These are phyloP conservation scores for Fusarium tjaetaba DNA, from an alignment of 2,329 filamentous ascomycete species.

Conservation along the genomic window DNA sequence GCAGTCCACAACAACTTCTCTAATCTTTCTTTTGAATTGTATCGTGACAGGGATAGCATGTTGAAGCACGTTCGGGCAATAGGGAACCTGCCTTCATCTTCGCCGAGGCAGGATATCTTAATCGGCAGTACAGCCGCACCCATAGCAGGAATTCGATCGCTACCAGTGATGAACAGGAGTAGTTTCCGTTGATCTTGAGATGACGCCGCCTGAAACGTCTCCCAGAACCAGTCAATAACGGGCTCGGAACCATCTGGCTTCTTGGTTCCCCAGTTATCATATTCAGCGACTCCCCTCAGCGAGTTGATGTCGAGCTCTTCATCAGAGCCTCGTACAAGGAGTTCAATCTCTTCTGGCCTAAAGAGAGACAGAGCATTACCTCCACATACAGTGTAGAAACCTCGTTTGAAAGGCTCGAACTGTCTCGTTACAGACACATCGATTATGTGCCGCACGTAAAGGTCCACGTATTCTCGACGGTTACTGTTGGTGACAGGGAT, in stretches of 20 bases:
- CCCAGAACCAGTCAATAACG: conserved; percentile 88
- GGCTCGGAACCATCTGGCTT: conserved; percentile 69
- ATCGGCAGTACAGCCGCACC: conserved; percentile 83
- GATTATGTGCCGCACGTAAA: conserved; percentile 83
- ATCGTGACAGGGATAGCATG: conserved; percentile 79
- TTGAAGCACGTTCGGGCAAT: conserved; percentile 94
- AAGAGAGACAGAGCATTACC: conserved; percentile 90
- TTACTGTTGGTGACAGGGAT: conserved; percentile 85
- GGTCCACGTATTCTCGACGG: conserved; percentile 84
- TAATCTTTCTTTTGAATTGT: conserved; percentile 71
- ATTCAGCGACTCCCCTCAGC: conserved; percentile 79
- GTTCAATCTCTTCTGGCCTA: conserved; percentile 89
- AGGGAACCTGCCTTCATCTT: conserved; percentile 79
- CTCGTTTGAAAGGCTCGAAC: conserved; percentile 93
- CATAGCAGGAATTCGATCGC: conserved; percentile 89
- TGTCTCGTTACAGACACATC: conserved; percentile 82
- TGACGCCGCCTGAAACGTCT: conserved; percentile 74
- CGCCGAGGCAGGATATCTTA: conserved; percentile 78
- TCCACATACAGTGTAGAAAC: conserved; percentile 91
- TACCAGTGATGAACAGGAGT: conserved; percentile 88
- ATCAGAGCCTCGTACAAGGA: conserved; percentile 85
- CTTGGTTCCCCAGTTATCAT: conserved; percentile 78
- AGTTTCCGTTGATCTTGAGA: conserved; percentile 79
- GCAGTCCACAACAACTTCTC: conserved; percentile 83
- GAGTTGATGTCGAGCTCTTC: conserved; percentile 82